Evolutionary conservation across 352 stramenopile genomes (phyloP), one percentile per base, ranked within the genome.

Genomic region (Phytopythium kandeliae): DNA sequence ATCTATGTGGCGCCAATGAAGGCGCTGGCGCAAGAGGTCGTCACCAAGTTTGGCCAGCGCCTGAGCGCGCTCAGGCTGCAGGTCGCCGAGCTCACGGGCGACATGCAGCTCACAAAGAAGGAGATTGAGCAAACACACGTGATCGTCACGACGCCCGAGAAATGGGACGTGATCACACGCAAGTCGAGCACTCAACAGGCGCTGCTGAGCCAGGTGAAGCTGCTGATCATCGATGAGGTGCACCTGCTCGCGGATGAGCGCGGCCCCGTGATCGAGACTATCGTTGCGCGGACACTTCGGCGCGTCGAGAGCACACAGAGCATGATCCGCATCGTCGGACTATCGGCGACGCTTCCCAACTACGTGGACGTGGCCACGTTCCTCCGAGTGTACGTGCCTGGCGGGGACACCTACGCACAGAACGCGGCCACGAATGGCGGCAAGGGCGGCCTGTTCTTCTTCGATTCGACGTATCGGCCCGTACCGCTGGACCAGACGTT

Each of bases 181-280:
- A 99, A 99, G 73, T 86, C 70, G 17, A 80, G 75, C 45, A 84
- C 76, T 6, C 96, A 99, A 67, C 96, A 97, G 59, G 72, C 80
- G 21, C 65, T 96, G 33, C 58, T 95, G 11, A 85, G 75, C 38
- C 78, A 96, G 48, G 97, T 98, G 43, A 93, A 95, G 44, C 78
- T 99, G 25, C 68, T 99, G 15, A 99, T 99, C 61, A 98, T 99
- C 59, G 97, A 99, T 66, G 97, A 99, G 78, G 96, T 99, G 11
- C 97, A 99, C 60, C 74, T 99, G 43, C 73, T 99, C 2, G 97
- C 96, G 3, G 97, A 99, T 54, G 96, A 99, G 55, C 89, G 97
- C 53, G 97, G 97, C 10, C 96, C 96, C 7, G 97, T 99, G 2
- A 99, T 99, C 53, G 97, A 99, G 62, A 98, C 91, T 13, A 97